Evolutionary conservation across 1,284 basidiomycete species (phyloP).

Genomic region (Pseudozyma tsukubaensis): DNA sequence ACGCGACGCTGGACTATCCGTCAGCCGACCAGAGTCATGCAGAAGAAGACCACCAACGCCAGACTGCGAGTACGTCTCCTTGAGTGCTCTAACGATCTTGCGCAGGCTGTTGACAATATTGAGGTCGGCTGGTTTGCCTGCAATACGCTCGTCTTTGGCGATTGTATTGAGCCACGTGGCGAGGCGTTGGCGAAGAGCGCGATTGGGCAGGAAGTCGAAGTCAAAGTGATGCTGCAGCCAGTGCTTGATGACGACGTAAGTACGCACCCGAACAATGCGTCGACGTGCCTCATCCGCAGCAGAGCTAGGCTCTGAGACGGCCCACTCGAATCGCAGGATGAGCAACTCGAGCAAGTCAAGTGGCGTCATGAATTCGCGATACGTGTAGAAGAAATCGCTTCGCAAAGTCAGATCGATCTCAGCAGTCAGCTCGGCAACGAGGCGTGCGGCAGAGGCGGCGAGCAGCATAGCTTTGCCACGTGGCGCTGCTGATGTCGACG

Average conservation of each 20-base stretch:
- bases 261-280: slow-evolving; percentile 61
- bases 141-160: slow-evolving; percentile 39
- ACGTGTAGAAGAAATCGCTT: slow-evolving; percentile 64
- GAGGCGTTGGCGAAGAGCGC: slow-evolving; percentile 48
- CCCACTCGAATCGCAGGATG: slow-evolving; percentile 62
- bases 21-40: slow-evolving; percentile 35
- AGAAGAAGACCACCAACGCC: slow-evolving; percentile 54
- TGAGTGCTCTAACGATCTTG: slow-evolving; percentile 56
- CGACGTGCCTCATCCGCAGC: slow-evolving; percentile 55
- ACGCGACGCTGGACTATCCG: slow-evolving; percentile 15
- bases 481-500: not conserved
- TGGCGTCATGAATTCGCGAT: slow-evolving; percentile 53
- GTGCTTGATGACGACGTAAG: slow-evolving; percentile 61
- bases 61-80: slow-evolving; percentile 51
- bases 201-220: slow-evolving; percentile 58
- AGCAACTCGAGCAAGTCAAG: slow-evolving; percentile 54
- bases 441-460: slow-evolving; percentile 51
- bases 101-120: slow-evolving; percentile 54
- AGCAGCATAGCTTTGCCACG: slow-evolving; percentile 36
- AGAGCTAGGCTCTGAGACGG: slow-evolving; percentile 36
- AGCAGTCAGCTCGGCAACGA: slow-evolving; percentile 63
- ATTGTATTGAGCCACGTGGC: slow-evolving; percentile 57
- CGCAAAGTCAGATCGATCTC: slow-evolving; percentile 58
- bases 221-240: slow-evolving; percentile 64
- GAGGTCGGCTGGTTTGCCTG: slow-evolving; percentile 42